Base-by-base conservation (phyloP, 2,329 filamentous ascomycete species). In the Emericellopsis cladophorae region DNA sequence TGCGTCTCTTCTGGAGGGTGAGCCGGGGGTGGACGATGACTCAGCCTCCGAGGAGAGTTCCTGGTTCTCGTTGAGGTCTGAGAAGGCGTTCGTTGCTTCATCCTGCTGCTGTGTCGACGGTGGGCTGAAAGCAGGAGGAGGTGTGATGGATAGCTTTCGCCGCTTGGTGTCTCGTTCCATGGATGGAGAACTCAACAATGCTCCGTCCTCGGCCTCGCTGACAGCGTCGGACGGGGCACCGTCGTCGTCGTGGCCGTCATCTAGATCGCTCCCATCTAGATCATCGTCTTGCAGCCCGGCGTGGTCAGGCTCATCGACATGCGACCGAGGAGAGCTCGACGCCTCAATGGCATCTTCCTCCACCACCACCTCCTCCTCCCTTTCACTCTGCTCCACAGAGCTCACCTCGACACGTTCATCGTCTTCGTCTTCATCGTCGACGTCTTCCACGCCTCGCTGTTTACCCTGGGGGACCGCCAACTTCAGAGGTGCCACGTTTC, bases 381-480 rank as follows among this genome's bases (percentile, higher is more conserved):
- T 15, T 9, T 21, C 36, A 18, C n/a, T 11, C 3, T 29, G 36
- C 23, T 39, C 38, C 22, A 24, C 40, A 32, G 35, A 37, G 15
- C 31, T 45, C 31, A 14, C 33, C 12, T 43, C 38, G 12, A 35
- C 34, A n/a, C 15, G 36, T 8, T 46, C 42, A 7, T 46, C 49
- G 9, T 41, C 42, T 12, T 50, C 51, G 8, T 47, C 45, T 35
- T 58, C 52, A 26, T 60, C 61, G 34, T 63, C 61, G 6, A 60
- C 51, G 5, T 52, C 51, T 15, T 48, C 47, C 7, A 45, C 49
- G 9, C 43, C 31, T 36, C 49, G 48, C 37, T 46, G 44, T 42
- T 54, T 57, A 39, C 54, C 55, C 26, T 52, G 49, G 10, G 53
- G 52, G 31, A 44, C 47, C 41, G 46, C 51, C 26, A 29, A 12